phyloP scores from a whole-genome alignment of 164 flowering plant genomes.

The Amborella trichopoda region DNA sequence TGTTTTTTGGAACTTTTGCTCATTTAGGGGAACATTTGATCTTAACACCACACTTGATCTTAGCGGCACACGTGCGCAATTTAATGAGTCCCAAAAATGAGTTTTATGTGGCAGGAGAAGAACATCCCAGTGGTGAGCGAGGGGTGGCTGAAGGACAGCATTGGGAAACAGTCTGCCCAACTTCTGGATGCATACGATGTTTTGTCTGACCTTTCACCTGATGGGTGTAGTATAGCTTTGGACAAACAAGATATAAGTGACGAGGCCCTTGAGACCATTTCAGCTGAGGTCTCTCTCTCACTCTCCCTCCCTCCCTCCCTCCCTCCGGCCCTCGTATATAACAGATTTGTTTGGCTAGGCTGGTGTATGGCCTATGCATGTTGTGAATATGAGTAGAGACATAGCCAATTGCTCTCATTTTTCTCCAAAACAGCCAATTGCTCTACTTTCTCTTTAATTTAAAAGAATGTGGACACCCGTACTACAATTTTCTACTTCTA shows the following conservation, averaged over 20 bases:
- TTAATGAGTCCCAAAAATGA: neutral
- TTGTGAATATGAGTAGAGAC: neutral
- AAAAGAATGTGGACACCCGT: no score
- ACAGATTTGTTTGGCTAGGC: no score
- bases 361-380: neutral
- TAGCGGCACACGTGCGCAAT: neutral
- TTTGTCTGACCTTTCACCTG: conserved; percentile 35
- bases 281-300: conserved; percentile 36
- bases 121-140: conserved; percentile 58
- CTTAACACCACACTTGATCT: neutral
- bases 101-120: conserved; percentile 26
- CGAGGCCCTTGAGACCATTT: conserved; percentile 48
- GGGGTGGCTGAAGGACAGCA: conserved; percentile 65
- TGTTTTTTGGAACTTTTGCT: no score
- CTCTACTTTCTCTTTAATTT: no score
- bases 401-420: no score
- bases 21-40: neutral
- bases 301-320: neutral
- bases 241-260: conserved; percentile 51
- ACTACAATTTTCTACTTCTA: no score
- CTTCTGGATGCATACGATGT: conserved; percentile 65
- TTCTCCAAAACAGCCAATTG: no score
- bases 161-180: conserved; percentile 43
- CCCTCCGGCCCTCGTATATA: no score
- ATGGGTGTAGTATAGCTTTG: conserved; percentile 60